phyloP scores from a whole-genome alignment of 2,329 filamentous ascomycete species.

The Colletotrichum tofieldiae region DNA sequence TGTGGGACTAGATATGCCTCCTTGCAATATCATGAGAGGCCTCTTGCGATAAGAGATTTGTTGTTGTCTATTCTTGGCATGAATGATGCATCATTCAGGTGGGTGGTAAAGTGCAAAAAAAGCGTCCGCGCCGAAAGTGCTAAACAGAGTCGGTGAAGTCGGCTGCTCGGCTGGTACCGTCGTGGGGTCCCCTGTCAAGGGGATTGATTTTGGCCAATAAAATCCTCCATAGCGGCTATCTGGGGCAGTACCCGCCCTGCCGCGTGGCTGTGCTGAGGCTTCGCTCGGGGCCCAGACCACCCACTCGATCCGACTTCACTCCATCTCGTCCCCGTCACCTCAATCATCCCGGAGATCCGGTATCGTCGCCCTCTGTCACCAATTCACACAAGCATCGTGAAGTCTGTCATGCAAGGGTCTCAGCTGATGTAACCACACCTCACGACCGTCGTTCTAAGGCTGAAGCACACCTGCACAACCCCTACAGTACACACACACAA shows the following conservation, averaged over 20 bases:
- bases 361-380: neutral
- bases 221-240: slow-evolving; percentile 7
- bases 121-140: neutral
- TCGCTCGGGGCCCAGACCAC: neutral
- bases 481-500: neutral
- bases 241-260: slow-evolving; percentile 17
- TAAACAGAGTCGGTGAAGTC: slow-evolving; percentile 7
- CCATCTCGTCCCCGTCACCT: slow-evolving; percentile 15
- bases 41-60: neutral
- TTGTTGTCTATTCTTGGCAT: neutral
- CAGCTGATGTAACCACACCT: slow-evolving; percentile 23
- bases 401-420: neutral
- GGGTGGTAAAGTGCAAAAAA: neutral
- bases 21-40: neutral
- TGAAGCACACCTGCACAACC: slow-evolving; percentile 11
- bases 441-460: neutral
- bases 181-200: neutral
- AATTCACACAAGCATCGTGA: slow-evolving; percentile 14
- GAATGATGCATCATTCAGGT: slow-evolving; percentile 3
- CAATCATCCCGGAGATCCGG: slow-evolving; percentile 4
- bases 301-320: slow-evolving; percentile 35
- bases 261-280: slow-evolving; percentile 33
- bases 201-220: slow-evolving; percentile 1
- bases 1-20: neutral
- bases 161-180: slow-evolving; percentile 33